Conservation (phyloP, 1,139 yeast genomes). For the Kodamaea derodonti region DNA sequence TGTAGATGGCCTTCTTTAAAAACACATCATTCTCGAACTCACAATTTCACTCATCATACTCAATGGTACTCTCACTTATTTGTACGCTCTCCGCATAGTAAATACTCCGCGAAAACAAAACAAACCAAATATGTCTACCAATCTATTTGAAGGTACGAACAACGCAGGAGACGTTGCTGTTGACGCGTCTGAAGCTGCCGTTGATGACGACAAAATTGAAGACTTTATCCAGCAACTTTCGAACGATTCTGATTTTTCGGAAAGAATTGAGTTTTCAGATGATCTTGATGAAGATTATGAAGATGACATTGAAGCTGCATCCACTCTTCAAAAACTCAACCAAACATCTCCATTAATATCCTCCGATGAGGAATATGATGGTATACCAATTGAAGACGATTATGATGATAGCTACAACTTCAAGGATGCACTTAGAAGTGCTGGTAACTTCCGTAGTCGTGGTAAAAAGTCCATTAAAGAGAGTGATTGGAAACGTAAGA, state of each 20-base stretch:
- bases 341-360: conserved; percentile 8
- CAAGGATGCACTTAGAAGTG: conserved; percentile 60
- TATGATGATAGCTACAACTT: conserved; percentile 46
- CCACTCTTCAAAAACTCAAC: neutral
- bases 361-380: conserved; percentile 24
- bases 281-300: conserved; percentile 17
- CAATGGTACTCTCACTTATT: too few species aligned
- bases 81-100: too few species aligned
- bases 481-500: conserved; percentile 29
- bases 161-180: too few species aligned
- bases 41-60: too few species aligned
- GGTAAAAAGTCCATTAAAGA: conserved; percentile 28
- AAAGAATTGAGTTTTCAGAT: conserved; percentile 6
- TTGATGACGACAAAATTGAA: conserved; percentile 12
- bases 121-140: conserved; percentile 9
- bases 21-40: too few species aligned
- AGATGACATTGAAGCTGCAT: conserved; percentile 8
- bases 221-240: conserved; percentile 13
- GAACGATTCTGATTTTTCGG: conserved; percentile 3
- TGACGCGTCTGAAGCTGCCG: too few species aligned
- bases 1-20: too few species aligned
- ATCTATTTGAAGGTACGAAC: conserved; percentile 10
- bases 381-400: conserved; percentile 28
- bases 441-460: conserved; percentile 55
- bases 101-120: too few species aligned